Evolutionary conservation across 805 yeast genomes (phyloP).

Genomic region (Hanseniaspora occidentalis): DNA sequence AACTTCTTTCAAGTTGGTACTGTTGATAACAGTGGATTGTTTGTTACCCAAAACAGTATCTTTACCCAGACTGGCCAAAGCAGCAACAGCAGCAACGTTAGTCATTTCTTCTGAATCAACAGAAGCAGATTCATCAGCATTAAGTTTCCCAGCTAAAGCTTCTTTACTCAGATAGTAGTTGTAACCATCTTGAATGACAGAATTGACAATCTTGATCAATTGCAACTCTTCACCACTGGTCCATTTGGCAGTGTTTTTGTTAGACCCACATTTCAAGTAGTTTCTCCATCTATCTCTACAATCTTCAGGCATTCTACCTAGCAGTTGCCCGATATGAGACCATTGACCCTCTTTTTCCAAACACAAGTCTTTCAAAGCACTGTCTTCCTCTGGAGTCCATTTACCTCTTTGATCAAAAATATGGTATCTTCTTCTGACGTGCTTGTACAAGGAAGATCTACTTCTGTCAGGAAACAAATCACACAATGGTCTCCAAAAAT

Average conservation of each 20-base stretch:
- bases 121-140: background rate
- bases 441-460: constrained; percentile 83
- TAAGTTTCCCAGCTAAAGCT: background rate
- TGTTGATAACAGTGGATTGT: constrained; percentile 2
- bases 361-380: constrained; percentile 47
- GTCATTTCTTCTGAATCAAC: background rate
- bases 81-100: background rate
- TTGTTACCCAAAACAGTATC: no score
- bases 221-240: constrained; percentile 53
- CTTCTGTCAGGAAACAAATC: constrained; percentile 75
- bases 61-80: background rate
- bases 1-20: constrained; percentile 23
- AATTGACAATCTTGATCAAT: constrained; percentile 39
- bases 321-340: constrained; percentile 66
- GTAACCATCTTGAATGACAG: background rate
- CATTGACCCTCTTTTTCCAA: constrained; percentile 68
- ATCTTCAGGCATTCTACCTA: constrained; percentile 96
- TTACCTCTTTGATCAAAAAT: constrained; percentile 78
- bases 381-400: constrained; percentile 81
- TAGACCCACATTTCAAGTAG: constrained; percentile 81
- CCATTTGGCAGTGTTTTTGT: constrained; percentile 64
- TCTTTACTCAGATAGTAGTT: background rate
- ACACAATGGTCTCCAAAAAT: constrained; percentile 77
- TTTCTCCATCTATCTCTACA: constrained; percentile 96
- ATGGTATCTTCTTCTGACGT: constrained; percentile 82